Percentiles rank a stretch among this genome's conserved stretches.
phyloP scores from a whole-genome alignment of 2,329 filamentous ascomycete species.

The Kalmusia sp. region DNA sequence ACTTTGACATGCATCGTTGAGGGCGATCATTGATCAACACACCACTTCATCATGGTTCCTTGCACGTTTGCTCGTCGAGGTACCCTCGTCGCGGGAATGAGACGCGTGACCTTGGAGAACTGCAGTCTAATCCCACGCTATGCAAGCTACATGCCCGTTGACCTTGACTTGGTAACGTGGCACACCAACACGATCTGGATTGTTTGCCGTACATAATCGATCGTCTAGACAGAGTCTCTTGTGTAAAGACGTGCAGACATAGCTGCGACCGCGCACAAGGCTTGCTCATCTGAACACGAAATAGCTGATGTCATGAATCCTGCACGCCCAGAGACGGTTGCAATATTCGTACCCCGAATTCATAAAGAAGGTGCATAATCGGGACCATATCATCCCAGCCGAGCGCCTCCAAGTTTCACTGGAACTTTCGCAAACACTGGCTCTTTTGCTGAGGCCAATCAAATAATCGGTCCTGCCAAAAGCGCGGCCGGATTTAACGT shows the following conservation, averaged over 20 bases:
- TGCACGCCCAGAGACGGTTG: background rate
- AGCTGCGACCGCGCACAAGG: background rate
- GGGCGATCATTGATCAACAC: constrained; percentile 1
- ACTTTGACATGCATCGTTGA: background rate
- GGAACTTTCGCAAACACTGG: background rate
- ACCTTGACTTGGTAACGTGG: background rate
- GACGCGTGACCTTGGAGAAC: background rate
- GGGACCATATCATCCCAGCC: background rate
- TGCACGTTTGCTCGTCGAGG: no score
- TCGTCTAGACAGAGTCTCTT: background rate
- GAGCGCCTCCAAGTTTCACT: background rate
- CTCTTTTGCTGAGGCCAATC: background rate
- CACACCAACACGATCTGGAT: constrained; percentile 1
- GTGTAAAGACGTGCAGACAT: background rate
- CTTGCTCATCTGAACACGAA: no score
- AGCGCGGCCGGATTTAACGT: background rate
- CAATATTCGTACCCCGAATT: background rate
- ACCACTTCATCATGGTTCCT: no score
- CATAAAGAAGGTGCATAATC: constrained; percentile 1
- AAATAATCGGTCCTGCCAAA: background rate
- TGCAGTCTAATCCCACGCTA: background rate
- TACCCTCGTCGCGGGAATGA: background rate
- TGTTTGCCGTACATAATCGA: constrained; percentile 2
- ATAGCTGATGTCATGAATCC: background rate
- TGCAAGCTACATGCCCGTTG: constrained; percentile 2